Conservation (phyloP, 495 filamentous ascomycete genomes). For the Penicillium lagena region DNA sequence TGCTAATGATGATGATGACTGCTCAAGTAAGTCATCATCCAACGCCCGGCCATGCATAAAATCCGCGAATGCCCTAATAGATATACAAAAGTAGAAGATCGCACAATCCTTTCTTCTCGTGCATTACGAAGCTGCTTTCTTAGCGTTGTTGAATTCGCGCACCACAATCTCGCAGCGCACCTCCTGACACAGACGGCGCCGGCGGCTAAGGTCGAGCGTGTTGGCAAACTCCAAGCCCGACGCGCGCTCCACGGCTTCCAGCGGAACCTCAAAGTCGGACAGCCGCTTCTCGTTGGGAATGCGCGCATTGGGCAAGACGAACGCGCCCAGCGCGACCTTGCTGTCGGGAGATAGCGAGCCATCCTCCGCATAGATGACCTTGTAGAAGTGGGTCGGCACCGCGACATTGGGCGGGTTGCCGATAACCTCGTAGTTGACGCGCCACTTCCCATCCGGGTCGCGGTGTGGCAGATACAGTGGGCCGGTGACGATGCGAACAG, state of each 20-base stretch:
- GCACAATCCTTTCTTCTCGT: not conserved
- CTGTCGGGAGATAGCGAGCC: constrained; percentile 49
- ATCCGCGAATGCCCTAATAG: constrained; percentile 8
- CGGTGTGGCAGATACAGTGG: constrained; percentile 84
- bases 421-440: constrained; percentile 94
- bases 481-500: constrained; percentile 86
- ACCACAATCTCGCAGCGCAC: constrained; percentile 73
- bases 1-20: constrained; percentile 7
- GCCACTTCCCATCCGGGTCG: constrained; percentile 87
- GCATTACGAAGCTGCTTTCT: constrained; percentile 15
- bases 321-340: constrained; percentile 84
- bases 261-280: constrained; percentile 84
- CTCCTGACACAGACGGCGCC: constrained; percentile 81
- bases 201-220: constrained; percentile 63
- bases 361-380: constrained; percentile 93
- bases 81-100: constrained; percentile 12
- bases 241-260: constrained; percentile 87
- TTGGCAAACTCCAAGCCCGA: constrained; percentile 85
- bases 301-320: constrained; percentile 89
- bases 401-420: constrained; percentile 89
- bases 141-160: constrained; percentile 59
- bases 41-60: constrained; percentile 21
- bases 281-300: constrained; percentile 83
- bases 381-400: constrained; percentile 98
- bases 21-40: constrained; percentile 3